These are phyloP conservation scores for Tolypocladium cylindrosporum DNA, from an alignment of 2,329 filamentous ascomycete species.

Conservation along the genomic window DNA sequence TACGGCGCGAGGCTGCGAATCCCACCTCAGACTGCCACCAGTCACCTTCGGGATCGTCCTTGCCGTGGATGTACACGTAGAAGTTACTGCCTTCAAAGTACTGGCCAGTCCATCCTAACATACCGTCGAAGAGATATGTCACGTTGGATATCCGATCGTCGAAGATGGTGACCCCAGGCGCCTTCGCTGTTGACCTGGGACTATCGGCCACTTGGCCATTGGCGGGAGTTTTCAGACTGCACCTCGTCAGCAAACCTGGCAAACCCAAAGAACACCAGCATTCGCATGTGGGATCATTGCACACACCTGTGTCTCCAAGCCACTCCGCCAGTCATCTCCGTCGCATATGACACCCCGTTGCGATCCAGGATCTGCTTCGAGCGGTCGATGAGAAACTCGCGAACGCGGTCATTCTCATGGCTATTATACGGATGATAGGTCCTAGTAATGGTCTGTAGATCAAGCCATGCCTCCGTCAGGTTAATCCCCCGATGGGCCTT, in stretches of 20 bases:
- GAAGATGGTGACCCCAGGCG: slow-evolving; percentile 52
- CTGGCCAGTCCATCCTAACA: slow-evolving; percentile 33
- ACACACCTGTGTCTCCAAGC: slow-evolving; percentile 16
- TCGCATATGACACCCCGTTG: slow-evolving; percentile 42
- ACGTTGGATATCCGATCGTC: slow-evolving; percentile 73
- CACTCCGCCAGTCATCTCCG: slow-evolving; percentile 25
- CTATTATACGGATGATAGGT: slow-evolving; percentile 86
- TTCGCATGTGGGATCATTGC: background rate
- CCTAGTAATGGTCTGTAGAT: slow-evolving; percentile 65
- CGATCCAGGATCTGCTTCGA: slow-evolving; percentile 58
- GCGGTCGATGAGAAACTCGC: slow-evolving; percentile 63
- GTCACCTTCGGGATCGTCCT: slow-evolving; percentile 57
- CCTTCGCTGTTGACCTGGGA: background rate
- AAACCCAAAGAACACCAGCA: background rate
- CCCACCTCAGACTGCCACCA: slow-evolving; percentile 55
- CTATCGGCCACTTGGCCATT: background rate
- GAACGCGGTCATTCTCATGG: slow-evolving; percentile 68
- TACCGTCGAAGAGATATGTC: slow-evolving; percentile 38
- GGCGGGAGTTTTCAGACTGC: background rate
- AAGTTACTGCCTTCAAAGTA: slow-evolving; percentile 94
- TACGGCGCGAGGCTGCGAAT: slow-evolving; percentile 38
- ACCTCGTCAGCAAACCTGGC: background rate
- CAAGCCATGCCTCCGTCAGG: slow-evolving; percentile 75
- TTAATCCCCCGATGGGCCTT: slow-evolving; percentile 53
- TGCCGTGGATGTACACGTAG: slow-evolving; percentile 81